These are phyloP conservation scores for Crithidia brevicula DNA, from an alignment of 208 protist species.

Conservation along the genomic window DNA sequence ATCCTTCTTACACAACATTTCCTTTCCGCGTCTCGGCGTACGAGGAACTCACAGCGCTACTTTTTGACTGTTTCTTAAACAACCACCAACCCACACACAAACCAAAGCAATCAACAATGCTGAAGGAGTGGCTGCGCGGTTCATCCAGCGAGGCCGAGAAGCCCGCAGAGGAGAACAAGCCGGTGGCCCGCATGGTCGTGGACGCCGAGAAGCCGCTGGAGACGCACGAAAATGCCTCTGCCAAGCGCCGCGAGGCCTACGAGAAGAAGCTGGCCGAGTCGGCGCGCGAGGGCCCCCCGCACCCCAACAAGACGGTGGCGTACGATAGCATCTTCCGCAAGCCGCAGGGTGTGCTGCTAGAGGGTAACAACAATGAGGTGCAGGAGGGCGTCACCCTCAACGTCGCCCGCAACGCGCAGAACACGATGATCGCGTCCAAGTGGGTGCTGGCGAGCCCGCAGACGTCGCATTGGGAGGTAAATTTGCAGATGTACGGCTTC, in stretches of 20 bases:
- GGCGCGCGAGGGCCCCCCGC: slow-evolving; percentile 53
- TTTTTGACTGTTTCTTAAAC: no score
- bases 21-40: no score
- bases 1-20: no score
- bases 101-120: slow-evolving; percentile 32
- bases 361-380: slow-evolving; percentile 68
- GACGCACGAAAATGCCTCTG: slow-evolving; percentile 36
- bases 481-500: slow-evolving; percentile 91
- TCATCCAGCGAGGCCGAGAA: slow-evolving; percentile 41
- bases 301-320: slow-evolving; percentile 50
- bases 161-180: slow-evolving; percentile 46
- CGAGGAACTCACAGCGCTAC: no score
- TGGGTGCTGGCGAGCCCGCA: slow-evolving; percentile 79
- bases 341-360: slow-evolving; percentile 64
- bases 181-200: slow-evolving; percentile 65
- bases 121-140: slow-evolving; percentile 85
- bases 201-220: slow-evolving; percentile 82
- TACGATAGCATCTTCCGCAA: slow-evolving; percentile 84
- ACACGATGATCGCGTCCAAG: slow-evolving; percentile 87
- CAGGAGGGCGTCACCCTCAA: slow-evolving; percentile 81
- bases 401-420: slow-evolving; percentile 77
- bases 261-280: slow-evolving; percentile 80
- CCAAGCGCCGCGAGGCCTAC: slow-evolving; percentile 55
- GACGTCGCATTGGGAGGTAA: slow-evolving; percentile 88
- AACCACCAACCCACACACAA: not conserved